Base-by-base conservation (phyloP, 2,329 filamentous ascomycete genomes). In the Epichloe scottii region DNA sequence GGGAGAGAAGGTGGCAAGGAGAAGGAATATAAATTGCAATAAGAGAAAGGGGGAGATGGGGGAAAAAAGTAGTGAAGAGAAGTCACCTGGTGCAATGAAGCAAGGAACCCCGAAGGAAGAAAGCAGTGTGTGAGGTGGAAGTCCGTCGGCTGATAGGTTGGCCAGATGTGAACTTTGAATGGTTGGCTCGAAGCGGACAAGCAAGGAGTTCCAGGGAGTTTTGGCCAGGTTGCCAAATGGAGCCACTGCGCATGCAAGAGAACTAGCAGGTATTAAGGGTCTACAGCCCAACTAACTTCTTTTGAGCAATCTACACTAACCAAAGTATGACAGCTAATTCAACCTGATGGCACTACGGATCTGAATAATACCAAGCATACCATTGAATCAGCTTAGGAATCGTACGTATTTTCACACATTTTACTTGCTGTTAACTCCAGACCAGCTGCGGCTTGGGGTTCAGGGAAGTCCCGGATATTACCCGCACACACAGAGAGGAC, bases 151-250 rank as follows among this genome's bases (percentile, higher is more conserved):
- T 12, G 21, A 33, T 19, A 26, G 12, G 33, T 38, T 39, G 34
- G 35, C 34, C 46, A 48, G 35, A 38, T 44, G 38, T 19, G 45
- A 51, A 48, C 30, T 48, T 6, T 19, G 39, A 12, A 39, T 26
- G 17, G 45, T 41, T 43, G 49, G 33, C 33, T 34, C 40, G 44
- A 44, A 26, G 26, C 26, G 26, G 26, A 30, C 26, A 30, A 30
- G 26, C 26, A 30, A 30, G 4, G 26, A 30, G 26, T 10, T 30
- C 26, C 26, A 30, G 34, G 39, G 48, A 44, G 48, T 50, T 50
- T 40, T 39, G 48, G 48, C 48, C 48, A 50, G 48, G 34, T 50
- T 45, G 48, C 42, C 48, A 46, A 21, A 33, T 19, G 42, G 26
- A 34, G 42, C 42, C 42, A 30, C 44, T 30, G 26, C 21, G 10